Evolutionary conservation across 768 basidiomycete genomes (phyloP).

Genomic region (Serendipita sp.): DNA sequence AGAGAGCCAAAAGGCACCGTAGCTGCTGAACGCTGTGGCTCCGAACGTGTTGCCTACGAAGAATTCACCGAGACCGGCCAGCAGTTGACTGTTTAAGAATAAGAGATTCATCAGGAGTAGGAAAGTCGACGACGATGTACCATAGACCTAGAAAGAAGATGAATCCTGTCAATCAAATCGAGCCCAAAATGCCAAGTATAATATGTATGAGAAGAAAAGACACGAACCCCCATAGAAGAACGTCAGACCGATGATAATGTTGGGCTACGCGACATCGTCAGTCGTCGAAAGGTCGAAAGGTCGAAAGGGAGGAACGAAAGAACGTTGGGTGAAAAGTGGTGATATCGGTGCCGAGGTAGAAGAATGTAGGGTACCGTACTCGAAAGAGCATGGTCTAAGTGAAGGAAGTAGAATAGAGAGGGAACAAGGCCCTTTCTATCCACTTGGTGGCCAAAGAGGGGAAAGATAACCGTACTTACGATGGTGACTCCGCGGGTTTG

Average conservation of each 20-base stretch:
- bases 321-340: too few relatives aligned
- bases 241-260: neutral
- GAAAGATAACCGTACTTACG: neutral
- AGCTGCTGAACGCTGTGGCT: slow-evolving; percentile 26
- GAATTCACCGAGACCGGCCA: neutral
- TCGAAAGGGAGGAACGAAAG: too few relatives aligned
- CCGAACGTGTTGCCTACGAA: neutral
- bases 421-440: neutral
- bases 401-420: neutral
- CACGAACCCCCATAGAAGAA: neutral
- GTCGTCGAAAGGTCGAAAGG: too few relatives aligned
- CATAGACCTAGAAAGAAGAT: too few relatives aligned
- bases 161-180: too few relatives aligned
- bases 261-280: neutral
- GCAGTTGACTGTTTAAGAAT: neutral
- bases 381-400: neutral
- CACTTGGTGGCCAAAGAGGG: neutral
- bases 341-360: too few relatives aligned
- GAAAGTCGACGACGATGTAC: neutral
- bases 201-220: too few relatives aligned
- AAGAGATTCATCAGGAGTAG: too few relatives aligned
- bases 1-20: slow-evolving; percentile 81
- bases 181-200: too few relatives aligned
- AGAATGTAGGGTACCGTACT: neutral
- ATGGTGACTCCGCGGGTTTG: neutral